Percentiles rank a stretch among this genome's conserved stretches.
These are phyloP conservation scores for Alternaria hordeiaustralica DNA, from an alignment of 2,329 filamentous ascomycete species.

Conservation along the genomic window DNA sequence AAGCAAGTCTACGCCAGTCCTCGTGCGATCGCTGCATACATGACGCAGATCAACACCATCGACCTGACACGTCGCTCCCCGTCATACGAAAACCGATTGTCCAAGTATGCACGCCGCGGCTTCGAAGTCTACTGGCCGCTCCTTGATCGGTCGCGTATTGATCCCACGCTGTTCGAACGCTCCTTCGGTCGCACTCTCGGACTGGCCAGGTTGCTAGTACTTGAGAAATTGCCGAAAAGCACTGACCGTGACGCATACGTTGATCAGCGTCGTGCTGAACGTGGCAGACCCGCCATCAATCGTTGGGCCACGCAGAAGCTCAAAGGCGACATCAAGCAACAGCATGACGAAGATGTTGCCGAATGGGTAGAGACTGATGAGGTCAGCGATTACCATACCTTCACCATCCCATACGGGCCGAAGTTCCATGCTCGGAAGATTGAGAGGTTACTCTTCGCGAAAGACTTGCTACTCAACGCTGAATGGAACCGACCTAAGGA, in stretches of 20 bases:
- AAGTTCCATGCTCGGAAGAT: conserved; percentile 69
- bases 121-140: conserved; percentile 84
- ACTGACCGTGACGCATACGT: conserved; percentile 73
- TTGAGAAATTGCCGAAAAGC: conserved; percentile 77
- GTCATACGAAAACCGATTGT: conserved; percentile 85
- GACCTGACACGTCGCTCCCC: conserved; percentile 81
- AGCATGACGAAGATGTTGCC: conserved; percentile 78
- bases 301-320: conserved; percentile 53
- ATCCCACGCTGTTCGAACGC: conserved; percentile 86
- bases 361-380: conserved; percentile 83
- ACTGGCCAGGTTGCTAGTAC: conserved; percentile 77
- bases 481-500: conserved; percentile 84
- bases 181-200: conserved; percentile 78
- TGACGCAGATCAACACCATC: conserved; percentile 82
- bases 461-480: conserved; percentile 79
- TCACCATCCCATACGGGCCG: conserved; percentile 70
- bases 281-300: conserved; percentile 68
- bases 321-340: conserved; percentile 76
- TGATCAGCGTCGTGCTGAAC: conserved; percentile 71
- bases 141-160: conserved; percentile 75
- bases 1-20: conserved; percentile 80
- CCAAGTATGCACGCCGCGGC: conserved; percentile 79
- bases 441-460: conserved; percentile 81
- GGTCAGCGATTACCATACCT: conserved; percentile 75
- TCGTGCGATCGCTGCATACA: conserved; percentile 76